Conservation (phyloP, 1,284 basidiomycete species). For the Fistulina hepatica region DNA sequence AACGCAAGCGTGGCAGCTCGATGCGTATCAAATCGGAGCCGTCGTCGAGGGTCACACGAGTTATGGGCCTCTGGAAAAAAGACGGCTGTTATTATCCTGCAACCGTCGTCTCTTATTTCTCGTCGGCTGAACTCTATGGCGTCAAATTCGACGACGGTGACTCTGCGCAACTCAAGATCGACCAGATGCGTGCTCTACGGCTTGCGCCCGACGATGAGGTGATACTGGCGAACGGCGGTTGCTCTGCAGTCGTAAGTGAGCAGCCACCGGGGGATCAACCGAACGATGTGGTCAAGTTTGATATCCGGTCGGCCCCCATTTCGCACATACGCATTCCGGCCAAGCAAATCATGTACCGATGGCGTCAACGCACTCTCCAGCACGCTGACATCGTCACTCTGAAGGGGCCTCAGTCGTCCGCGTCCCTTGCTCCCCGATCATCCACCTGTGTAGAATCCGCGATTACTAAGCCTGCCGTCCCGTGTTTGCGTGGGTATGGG, state of each 20-base stretch:
- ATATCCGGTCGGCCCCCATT: neutral
- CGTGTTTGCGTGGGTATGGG: too few species aligned
- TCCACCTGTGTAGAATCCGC: too few species aligned
- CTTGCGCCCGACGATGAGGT: slow-evolving; percentile 47
- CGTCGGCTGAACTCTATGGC: slow-evolving; percentile 24
- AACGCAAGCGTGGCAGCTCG: too few species aligned
- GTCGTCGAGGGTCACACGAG: slow-evolving; percentile 42
- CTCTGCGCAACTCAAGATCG: slow-evolving; percentile 33
- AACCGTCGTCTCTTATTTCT: slow-evolving; percentile 29
- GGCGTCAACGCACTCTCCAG: too few species aligned
- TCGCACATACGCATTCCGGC: neutral
- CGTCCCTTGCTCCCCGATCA: too few species aligned
- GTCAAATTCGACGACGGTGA: slow-evolving; percentile 55
- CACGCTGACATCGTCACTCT: slow-evolving; percentile 43
- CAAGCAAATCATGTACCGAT: slow-evolving; percentile 30
- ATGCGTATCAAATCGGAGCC: too few species aligned
- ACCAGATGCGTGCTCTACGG: slow-evolving; percentile 42
- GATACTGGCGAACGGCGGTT: slow-evolving; percentile 25
- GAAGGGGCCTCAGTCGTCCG: too few species aligned
- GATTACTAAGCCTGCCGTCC: too few species aligned
- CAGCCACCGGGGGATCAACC: neutral
- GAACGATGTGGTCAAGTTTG: neutral
- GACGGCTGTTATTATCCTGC: slow-evolving; percentile 56
- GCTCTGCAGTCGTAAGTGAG: slow-evolving; percentile 21
- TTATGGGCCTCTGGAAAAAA: slow-evolving; percentile 56